These are phyloP conservation scores for Talaromyces sp. DNA, from an alignment of 2,329 filamentous ascomycete genomes.

Conservation along the genomic window DNA sequence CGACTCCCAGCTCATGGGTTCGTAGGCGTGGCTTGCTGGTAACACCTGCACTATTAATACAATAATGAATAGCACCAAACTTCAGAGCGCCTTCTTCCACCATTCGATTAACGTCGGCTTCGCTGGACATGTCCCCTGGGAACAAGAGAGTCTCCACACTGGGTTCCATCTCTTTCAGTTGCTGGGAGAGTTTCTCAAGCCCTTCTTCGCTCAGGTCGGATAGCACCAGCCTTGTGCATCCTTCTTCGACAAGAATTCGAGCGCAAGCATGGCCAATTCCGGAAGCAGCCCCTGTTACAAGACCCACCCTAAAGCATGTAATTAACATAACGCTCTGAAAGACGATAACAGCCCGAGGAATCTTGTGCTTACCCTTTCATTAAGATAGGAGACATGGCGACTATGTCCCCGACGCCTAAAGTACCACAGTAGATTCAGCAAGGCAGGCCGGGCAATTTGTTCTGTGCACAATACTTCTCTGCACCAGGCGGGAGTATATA, in stretches of 20 bases:
- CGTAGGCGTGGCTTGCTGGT: neutral
- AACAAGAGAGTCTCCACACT: neutral
- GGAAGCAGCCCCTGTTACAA: neutral
- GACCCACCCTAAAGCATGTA: neutral
- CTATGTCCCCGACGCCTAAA: neutral
- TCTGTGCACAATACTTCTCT: neutral
- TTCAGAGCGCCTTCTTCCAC: neutral
- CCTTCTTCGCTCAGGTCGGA: neutral
- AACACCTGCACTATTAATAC: neutral
- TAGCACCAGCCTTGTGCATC: neutral
- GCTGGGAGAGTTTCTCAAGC: neutral
- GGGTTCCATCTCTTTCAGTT: neutral
- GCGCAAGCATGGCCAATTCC: constrained; percentile 1
- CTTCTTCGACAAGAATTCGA: neutral
- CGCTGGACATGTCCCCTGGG: neutral
- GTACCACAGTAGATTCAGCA: neutral
- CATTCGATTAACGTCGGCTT: neutral
- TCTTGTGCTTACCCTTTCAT: neutral
- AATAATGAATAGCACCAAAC: neutral
- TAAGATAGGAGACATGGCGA: neutral
- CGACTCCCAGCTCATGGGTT: neutral
- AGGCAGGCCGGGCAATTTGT: neutral
- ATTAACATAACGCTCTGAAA: neutral
- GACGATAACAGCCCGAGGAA: neutral
- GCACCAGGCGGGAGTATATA: neutral